Evolutionary conservation across 257 asterid genomes (phyloP), one percentile per base, ranked within the genome.

Genomic region (Capsicum chinense): DNA sequence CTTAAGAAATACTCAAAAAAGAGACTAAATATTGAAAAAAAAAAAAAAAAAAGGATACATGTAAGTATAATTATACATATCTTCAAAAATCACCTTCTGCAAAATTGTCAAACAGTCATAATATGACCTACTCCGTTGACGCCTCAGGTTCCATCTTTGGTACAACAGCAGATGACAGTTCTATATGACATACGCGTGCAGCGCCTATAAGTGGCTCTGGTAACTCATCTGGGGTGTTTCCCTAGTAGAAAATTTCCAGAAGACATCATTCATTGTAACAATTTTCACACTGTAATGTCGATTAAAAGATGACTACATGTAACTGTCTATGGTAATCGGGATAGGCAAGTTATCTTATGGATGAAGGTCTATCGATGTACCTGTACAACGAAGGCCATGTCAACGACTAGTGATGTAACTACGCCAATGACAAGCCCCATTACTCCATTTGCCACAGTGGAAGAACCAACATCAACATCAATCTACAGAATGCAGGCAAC

Each of bases 331-430:
- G 17, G 47, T 9, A 39, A 39, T 39, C 5, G 42, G 42, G 42
- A 39, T 39, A 2, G 42, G 42, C 42, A 39, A 39, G 42, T 4
- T 14, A 69, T 39, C 56, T 8, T 69, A 69, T 70, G 56, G 33
- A 69, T 70, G 16, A 69, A 16, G 79, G 56, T 70, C 47, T 52
- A 81, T 76, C 52, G 37, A 33, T 56, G 66, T 93, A 97, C 99
- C 98, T 95, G 99, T 79, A 97, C 97, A 88, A 95, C 97, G 89
- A 97, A 97, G 82, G 99, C 99, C 99, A 97, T 95, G 87, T 97
- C 99, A 62, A 97, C 97, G 44, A 95, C 99, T 83, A 95, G 97
- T 33, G 98, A 5, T 9, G 99, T 94, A 59, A 97, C 91, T 66
- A 95, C 97, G 6, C 99, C 99, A 87, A 94, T 78, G 79, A 97